Evolutionary conservation across 2,329 filamentous ascomycete genomes (phyloP).

Genomic region (Immersiporthe knoxdaviesiana): DNA sequence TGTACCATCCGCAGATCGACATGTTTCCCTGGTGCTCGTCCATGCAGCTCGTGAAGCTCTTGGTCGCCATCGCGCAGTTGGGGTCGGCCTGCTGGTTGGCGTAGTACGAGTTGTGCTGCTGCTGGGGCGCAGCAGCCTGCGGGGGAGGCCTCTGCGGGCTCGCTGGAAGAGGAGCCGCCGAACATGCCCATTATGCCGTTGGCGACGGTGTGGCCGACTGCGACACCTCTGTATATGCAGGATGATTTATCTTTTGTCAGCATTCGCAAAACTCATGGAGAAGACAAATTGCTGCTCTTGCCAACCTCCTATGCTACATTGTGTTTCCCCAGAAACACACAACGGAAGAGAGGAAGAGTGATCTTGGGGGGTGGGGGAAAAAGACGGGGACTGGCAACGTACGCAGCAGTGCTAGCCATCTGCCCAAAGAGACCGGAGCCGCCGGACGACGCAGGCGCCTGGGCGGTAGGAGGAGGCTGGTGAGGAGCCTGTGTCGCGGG

Average conservation of each 20-base stretch:
- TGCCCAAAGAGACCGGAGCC: constrained; percentile 90
- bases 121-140: constrained; percentile 55
- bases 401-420: constrained; percentile 98
- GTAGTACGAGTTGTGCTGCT: constrained; percentile 55
- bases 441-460: constrained; percentile 51
- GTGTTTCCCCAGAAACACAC: neutral
- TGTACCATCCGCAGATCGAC: constrained; percentile 96
- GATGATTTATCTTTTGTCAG: constrained; percentile 32
- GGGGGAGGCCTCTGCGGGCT: constrained; percentile 49
- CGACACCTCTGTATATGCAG: constrained; percentile 77
- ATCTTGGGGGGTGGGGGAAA: neutral
- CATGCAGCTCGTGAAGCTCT: constrained; percentile 93
- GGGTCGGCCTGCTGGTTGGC: constrained; percentile 59
- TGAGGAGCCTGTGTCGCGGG: constrained; percentile 48
- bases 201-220: constrained; percentile 92
- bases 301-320: neutral
- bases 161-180: constrained; percentile 68
- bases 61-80: constrained; percentile 79
- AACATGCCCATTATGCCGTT: constrained; percentile 93
- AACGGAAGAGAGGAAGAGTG: neutral
- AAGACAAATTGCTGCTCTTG: neutral
- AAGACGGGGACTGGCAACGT: constrained; percentile 52
- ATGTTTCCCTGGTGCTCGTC: constrained; percentile 93
- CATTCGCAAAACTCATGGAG: neutral
- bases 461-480: constrained; percentile 54